Conservation (phyloP, 116 monocot genomes). For the Papilionanthe hybrid region DNA sequence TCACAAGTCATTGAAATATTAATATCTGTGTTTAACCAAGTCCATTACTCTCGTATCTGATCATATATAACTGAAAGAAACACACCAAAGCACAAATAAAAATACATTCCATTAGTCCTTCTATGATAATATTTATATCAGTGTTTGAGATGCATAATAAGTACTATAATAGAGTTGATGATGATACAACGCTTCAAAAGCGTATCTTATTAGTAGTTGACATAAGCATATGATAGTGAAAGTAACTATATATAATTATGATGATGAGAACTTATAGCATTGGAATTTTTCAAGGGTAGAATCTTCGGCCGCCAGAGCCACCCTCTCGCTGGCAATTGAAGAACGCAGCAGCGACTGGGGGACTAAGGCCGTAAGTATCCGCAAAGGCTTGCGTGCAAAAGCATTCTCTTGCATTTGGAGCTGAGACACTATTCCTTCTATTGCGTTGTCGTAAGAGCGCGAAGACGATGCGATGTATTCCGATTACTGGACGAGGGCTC, state of each 20-base stretch:
- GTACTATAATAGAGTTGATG: too few relatives aligned
- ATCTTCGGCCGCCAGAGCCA: slow-evolving; percentile 1
- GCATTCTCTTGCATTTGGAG: background rate
- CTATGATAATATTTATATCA: too few relatives aligned
- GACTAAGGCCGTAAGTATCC: background rate
- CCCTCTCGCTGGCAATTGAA: slow-evolving; percentile 4
- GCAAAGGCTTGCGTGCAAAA: background rate
- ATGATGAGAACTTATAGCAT: too few relatives aligned
- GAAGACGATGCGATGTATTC: background rate
- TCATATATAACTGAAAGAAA: too few relatives aligned
- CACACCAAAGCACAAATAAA: too few relatives aligned
- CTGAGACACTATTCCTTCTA: background rate
- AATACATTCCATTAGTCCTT: too few relatives aligned
- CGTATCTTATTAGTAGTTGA: too few relatives aligned
- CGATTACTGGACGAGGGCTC: background rate
- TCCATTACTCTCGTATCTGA: too few relatives aligned
- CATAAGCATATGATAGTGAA: background rate
- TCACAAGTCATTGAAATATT: too few relatives aligned
- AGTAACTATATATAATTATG: background rate
- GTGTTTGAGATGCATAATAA: too few relatives aligned
- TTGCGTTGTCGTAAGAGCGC: background rate
- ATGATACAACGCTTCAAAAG: too few relatives aligned
- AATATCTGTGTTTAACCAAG: too few relatives aligned
- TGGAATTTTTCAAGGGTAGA: background rate
- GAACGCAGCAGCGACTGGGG: background rate